Percentiles rank a stretch among this genome's conserved stretches.
Conservation (phyloP, 768 basidiomycete genomes). For the Asterophora lycoperdoides region DNA sequence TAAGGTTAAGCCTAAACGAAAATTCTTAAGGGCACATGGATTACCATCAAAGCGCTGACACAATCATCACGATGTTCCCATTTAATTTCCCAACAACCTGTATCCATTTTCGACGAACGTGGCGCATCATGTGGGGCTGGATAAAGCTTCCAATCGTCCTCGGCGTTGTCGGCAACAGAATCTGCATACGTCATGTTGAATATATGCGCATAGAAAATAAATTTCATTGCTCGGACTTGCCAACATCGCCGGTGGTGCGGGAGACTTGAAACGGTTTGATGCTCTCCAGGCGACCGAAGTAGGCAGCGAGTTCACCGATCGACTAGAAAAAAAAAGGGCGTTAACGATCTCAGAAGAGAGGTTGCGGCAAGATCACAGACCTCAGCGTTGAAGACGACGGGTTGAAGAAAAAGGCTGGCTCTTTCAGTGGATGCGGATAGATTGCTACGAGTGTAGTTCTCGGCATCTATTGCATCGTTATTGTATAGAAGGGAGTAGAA, state of each 20-base stretch:
- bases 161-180: slow-evolving; percentile 1
- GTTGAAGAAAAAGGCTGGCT: slow-evolving; percentile 44
- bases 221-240: slow-evolving; percentile 9
- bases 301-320: slow-evolving; percentile 44
- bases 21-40: background rate
- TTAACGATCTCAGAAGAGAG: background rate
- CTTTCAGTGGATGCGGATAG: slow-evolving; percentile 19
- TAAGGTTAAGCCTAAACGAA: slow-evolving; percentile 3
- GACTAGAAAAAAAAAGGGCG: slow-evolving; percentile 32
- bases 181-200: background rate
- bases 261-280: slow-evolving; percentile 34
- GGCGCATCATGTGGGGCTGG: slow-evolving; percentile 56
- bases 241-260: slow-evolving; percentile 4
- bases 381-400: slow-evolving; percentile 56
- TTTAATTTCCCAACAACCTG: slow-evolving; percentile 69
- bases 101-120: slow-evolving; percentile 53
- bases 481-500: slow-evolving; percentile 51
- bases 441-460: slow-evolving; percentile 23
- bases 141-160: slow-evolving; percentile 22
- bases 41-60: slow-evolving; percentile 65
- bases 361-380: slow-evolving; percentile 30
- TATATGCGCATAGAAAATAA: background rate
- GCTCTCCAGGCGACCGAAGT: slow-evolving; percentile 64
- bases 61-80: slow-evolving; percentile 77
- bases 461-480: slow-evolving; percentile 44